Evolutionary conservation across 1,284 basidiomycete species (phyloP).

Genomic region (Puccinia hordei): DNA sequence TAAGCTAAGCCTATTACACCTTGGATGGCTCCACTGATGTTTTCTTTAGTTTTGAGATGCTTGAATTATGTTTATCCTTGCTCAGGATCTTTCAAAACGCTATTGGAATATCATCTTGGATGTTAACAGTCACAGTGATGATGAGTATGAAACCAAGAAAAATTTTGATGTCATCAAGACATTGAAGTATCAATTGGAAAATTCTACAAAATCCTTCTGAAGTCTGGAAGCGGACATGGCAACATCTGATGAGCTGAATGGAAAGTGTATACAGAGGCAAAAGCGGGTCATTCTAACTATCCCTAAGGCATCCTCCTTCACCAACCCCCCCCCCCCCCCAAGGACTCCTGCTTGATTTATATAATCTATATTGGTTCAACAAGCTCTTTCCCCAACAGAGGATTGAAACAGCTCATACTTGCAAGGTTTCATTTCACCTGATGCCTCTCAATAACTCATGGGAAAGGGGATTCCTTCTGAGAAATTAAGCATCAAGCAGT

Average conservation of each 20-base stretch:
- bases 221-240: background rate
- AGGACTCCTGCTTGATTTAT: conserved; percentile 11
- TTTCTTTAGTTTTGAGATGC: background rate
- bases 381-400: too few relatives aligned
- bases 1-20: background rate
- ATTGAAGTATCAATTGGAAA: background rate
- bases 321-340: conserved; percentile 13
- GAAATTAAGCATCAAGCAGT: background rate
- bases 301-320: background rate
- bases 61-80: background rate
- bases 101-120: background rate
- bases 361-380: conserved; percentile 19
- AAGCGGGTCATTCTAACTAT: background rate
- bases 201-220: conserved; percentile 7
- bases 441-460: conserved; percentile 8
- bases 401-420: background rate
- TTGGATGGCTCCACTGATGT: background rate
- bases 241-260: background rate
- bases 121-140: conserved; percentile 21
- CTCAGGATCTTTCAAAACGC: too few relatives aligned
- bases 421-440: background rate
- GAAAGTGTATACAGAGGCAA: background rate
- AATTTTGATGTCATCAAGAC: conserved; percentile 20
- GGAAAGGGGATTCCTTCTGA: background rate
- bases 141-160: background rate